Evolutionary conservation across 768 basidiomycete species (phyloP), one percentile per base, ranked within the genome.

Genomic region (Lactarius trivialis): DNA sequence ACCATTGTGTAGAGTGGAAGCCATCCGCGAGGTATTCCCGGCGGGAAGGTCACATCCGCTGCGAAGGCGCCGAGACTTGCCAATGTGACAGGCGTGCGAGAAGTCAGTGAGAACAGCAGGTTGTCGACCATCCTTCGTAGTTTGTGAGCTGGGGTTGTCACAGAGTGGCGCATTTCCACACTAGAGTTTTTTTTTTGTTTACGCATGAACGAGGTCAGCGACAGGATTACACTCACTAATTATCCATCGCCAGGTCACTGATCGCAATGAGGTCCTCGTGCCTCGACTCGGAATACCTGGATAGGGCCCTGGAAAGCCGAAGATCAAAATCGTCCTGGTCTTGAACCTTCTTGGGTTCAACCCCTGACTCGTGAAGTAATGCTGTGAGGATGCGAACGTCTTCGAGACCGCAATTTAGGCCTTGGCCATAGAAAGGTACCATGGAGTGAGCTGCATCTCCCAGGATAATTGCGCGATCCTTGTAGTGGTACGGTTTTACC

Each of bases 361-460:
- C 86, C 17, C 80, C 80, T 73, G 89, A 85, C 62, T 85, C 80
- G 60, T 83, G 82, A 69, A 98, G 79, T 60, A 94, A 76, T 33
- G 83, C 79, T 62, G 85, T 82, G 67, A 99, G 81, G 56, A 98
- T 84, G 67, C 97, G 85, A 68, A 98, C 94, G 74, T 99, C 96
- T 76, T 99, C 96, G 56, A 99, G 82, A 17, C 96, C 96, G 71
- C 95, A 97, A 71, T 99, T 99, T 68, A 98, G 81, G 45, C 96
- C 96, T 79, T 99, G 96, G 48, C 96, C 91, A 72, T 90, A 94
- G 77, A 94, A 95, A 65, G 96, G 95, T n/a, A 95, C 94, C 94
- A 98, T 98, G 48, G 93, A 89, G 74, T 99, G 96, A 12, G 93
- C 92, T 43, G 96, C 89, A 74, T 99, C 96, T 59, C 96, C 96